Evolutionary conservation across 2,329 filamentous ascomycete species (phyloP).

Genomic region (Keithomyces neogunnii): DNA sequence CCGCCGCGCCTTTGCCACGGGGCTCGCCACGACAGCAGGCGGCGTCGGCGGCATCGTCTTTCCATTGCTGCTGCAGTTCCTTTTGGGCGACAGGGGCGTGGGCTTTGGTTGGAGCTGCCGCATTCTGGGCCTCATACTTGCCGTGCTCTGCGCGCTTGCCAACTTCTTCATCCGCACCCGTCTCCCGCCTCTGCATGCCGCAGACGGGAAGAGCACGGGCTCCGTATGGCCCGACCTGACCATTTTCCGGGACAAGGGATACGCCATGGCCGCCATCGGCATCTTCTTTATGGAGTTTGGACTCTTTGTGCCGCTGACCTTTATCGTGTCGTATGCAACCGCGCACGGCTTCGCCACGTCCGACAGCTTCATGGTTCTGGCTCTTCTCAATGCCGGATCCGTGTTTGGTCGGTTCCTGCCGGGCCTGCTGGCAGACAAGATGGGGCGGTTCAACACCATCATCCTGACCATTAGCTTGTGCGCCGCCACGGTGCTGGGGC

Average conservation of each 20-base stretch:
- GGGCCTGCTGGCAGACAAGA: conserved; percentile 63
- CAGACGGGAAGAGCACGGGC: conserved; percentile 16
- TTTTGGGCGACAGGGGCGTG: conserved; percentile 31
- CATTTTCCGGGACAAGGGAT: conserved; percentile 52
- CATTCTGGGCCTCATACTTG: conserved; percentile 41
- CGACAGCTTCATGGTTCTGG: conserved; percentile 60
- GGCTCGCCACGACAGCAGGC: conserved; percentile 69
- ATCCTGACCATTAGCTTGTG: conserved; percentile 54
- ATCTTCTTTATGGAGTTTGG: conserved; percentile 66
- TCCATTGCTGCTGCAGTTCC: conserved; percentile 35
- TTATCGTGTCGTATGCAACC: conserved; percentile 64
- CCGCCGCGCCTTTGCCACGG: conserved; percentile 69
- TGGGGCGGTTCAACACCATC: conserved; percentile 77
- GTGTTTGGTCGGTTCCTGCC: conserved; percentile 70
- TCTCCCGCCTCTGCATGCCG: conserved; percentile 30
- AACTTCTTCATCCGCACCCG: conserved; percentile 43
- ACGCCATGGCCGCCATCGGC: conserved; percentile 48
- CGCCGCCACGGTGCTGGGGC: conserved; percentile 47
- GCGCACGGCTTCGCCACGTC: conserved; percentile 16
- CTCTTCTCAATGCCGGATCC: conserved; percentile 72
- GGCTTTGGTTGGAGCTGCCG: conserved; percentile 42
- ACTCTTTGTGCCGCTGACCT: conserved; percentile 66
- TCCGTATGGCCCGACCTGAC: conserved; percentile 48
- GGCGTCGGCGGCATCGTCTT: conserved; percentile 63
- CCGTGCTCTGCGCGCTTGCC: conserved; percentile 36